Evolutionary conservation across 208 protist species (phyloP).

Genomic region (Tritrichomonas musculus): DNA sequence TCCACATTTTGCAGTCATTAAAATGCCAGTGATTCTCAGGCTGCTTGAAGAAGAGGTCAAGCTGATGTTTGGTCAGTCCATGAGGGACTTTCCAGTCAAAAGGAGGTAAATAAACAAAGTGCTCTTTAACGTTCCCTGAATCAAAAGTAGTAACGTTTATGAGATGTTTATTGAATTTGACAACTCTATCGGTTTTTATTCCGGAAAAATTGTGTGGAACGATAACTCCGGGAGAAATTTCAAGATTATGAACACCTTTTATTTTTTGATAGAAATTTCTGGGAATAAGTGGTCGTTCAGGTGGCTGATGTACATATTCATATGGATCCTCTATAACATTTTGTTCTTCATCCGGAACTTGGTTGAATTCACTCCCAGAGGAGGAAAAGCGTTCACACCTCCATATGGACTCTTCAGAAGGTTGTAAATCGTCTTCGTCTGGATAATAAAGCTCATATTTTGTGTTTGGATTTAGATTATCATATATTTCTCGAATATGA

Average conservation of each 20-base stretch:
- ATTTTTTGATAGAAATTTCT: background rate
- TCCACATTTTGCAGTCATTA: background rate
- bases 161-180: background rate
- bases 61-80: background rate
- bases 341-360: no score
- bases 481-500: no score
- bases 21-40: slow-evolving; percentile 25
- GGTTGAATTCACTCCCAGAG: no score
- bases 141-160: background rate
- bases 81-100: background rate
- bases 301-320: background rate
- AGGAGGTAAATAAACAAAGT: background rate
- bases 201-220: background rate
- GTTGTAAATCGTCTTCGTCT: no score
- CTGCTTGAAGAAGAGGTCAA: background rate
- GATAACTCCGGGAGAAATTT: background rate
- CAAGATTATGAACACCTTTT: background rate
- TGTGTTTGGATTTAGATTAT: no score
- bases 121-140: background rate
- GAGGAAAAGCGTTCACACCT: no score
- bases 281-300: background rate
- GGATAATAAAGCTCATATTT: no score
- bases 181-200: background rate
- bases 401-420: no score
- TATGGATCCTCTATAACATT: no score